Conservation (phyloP, 179 eudicot species). For the Amaranthus tricolor region DNA sequence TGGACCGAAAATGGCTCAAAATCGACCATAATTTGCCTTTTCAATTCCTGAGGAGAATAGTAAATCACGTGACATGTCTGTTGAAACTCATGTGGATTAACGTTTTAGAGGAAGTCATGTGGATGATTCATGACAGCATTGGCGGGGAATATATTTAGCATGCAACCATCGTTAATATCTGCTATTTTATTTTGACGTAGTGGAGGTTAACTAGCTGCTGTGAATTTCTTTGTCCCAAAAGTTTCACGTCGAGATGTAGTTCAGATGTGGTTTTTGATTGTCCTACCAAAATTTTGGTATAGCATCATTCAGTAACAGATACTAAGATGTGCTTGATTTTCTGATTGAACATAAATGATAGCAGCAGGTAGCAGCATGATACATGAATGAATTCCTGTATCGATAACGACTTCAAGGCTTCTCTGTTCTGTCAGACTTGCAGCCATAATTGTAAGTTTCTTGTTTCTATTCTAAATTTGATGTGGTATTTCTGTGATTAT, state of each 20-base stretch:
- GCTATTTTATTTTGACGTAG: neutral
- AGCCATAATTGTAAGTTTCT: neutral
- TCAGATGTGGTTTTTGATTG: neutral
- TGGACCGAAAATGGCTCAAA: no score
- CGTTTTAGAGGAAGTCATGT: neutral
- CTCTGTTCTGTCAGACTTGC: neutral
- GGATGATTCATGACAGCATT: neutral
- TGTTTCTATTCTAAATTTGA: neutral
- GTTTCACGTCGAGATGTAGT: neutral
- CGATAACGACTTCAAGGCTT: no score
- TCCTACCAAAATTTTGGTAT: neutral
- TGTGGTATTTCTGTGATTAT: no score
- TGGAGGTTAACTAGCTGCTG: neutral
- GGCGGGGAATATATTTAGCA: neutral
- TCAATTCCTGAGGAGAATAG: no score
- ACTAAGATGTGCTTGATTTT: neutral
- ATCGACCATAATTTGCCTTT: no score
- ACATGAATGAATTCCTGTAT: no score
- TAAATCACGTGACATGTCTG: no score
- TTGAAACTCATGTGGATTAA: no score
- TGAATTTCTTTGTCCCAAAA: neutral
- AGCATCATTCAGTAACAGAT: neutral
- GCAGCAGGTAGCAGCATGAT: neutral
- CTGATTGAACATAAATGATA: neutral
- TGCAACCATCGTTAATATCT: neutral